A percentile compares a stretch with the other conserved stretches of the same genome.
Evolutionary conservation across 176 grass and related monocot species (phyloP).

Genomic region (Aegilops tauschii): DNA sequence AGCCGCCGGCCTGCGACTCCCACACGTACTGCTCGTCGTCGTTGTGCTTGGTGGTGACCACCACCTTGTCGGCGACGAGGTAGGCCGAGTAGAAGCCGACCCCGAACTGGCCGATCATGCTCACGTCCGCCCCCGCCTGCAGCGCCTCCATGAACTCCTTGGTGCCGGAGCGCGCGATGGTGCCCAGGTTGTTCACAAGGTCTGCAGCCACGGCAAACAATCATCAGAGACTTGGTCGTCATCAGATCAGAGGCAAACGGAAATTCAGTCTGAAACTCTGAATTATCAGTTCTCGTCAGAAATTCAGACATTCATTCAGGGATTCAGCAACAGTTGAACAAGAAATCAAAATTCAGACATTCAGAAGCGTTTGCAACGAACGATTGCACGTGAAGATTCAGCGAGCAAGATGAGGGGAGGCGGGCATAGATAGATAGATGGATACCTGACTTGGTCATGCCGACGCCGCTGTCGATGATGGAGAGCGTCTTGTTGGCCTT

Average conservation of each 20-base stretch:
- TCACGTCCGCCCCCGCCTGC: conserved; percentile 54
- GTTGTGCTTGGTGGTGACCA: conserved; percentile 80
- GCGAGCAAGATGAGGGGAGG: too few species aligned
- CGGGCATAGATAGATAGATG: too few species aligned
- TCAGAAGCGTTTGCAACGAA: too few species aligned
- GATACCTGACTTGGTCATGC: background rate
- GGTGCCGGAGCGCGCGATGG: conserved; percentile 56
- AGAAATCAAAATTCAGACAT: too few species aligned
- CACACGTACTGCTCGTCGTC: conserved; percentile 74
- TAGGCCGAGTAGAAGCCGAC: conserved; percentile 67
- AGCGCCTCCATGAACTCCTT: conserved; percentile 76
- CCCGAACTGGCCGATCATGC: conserved; percentile 70
- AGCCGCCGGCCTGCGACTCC: conserved; percentile 61
- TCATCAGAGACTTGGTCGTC: background rate
- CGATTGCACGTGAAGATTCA: too few species aligned
- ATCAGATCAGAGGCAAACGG: too few species aligned
- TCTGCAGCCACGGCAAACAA: background rate
- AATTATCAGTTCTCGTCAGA: too few species aligned
- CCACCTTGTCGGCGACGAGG: conserved; percentile 58
- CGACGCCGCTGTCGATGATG: conserved; percentile 22
- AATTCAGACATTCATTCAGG: too few species aligned
- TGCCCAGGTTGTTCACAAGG: conserved; percentile 62
- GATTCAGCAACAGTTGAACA: too few species aligned
- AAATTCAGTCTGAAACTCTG: too few species aligned
- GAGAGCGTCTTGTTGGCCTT: conserved; percentile 12